phyloP scores from a whole-genome alignment of 805 yeast species.

The Metschnikowia amazonensis region DNA sequence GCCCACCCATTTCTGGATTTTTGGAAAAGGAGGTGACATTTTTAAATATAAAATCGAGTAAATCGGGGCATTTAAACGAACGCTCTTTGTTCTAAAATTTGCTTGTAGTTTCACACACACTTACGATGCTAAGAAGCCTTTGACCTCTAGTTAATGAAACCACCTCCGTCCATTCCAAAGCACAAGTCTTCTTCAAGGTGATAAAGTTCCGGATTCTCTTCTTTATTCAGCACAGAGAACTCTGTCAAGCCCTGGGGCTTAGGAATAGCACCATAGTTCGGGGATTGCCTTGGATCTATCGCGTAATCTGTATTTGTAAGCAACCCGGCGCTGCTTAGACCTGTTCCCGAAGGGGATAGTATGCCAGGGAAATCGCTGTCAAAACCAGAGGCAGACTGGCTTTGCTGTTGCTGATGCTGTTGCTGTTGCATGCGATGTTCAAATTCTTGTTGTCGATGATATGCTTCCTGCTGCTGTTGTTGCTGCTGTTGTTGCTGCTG shows the following conservation, averaged over 20 bases:
- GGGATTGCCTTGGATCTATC: conserved; percentile 23
- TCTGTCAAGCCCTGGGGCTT: conserved; percentile 44
- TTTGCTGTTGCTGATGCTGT: conserved; percentile 7
- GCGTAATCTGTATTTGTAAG: conserved; percentile 7
- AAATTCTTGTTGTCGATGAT: conserved; percentile 7
- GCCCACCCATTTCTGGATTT: conserved; percentile 31
- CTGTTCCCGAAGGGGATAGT: conserved; percentile 12
- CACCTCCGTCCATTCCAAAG: conserved; percentile 41
- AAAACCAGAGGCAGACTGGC: conserved; percentile 2
- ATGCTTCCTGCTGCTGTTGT: conserved; percentile 16
- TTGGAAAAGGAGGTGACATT: conserved; percentile 39
- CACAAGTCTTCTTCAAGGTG: conserved; percentile 43
- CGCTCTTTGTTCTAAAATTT: neutral
- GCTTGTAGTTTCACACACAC: neutral
- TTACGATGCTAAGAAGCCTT: neutral
- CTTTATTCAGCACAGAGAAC: conserved; percentile 23
- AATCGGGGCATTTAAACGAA: neutral
- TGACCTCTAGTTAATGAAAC: conserved; percentile 6
- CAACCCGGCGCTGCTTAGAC: conserved; percentile 20
- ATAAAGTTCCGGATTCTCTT: conserved; percentile 27
- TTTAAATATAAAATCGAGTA: conserved; percentile 26
- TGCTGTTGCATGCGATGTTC: conserved; percentile 3
- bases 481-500: conserved; percentile 18
- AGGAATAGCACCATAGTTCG: conserved; percentile 36
- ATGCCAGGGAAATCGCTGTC: conserved; percentile 14